These are phyloP conservation scores for Exutisphaerella laricina DNA, from an alignment of 2,329 filamentous ascomycete genomes.

Conservation along the genomic window DNA sequence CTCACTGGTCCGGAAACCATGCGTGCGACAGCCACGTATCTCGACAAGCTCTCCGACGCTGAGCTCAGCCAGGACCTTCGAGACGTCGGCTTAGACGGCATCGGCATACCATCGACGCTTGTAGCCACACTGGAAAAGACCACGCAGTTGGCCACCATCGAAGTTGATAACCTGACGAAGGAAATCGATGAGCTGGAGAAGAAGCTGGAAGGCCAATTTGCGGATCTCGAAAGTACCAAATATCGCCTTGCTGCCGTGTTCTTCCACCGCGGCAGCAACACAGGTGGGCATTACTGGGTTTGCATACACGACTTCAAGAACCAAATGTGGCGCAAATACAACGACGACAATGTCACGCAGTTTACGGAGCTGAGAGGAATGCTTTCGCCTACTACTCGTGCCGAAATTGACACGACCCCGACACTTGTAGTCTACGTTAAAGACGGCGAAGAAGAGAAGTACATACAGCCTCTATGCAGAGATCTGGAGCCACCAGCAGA, in stretches of 20 bases:
- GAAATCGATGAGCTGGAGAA: slow-evolving; percentile 45
- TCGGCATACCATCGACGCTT: slow-evolving; percentile 41
- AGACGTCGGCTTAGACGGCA: slow-evolving; percentile 32
- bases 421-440: slow-evolving; percentile 81
- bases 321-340: slow-evolving; percentile 85
- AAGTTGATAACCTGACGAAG: slow-evolving; percentile 38
- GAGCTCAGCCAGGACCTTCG: slow-evolving; percentile 35
- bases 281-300: slow-evolving; percentile 86
- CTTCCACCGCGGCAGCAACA: slow-evolving; percentile 67
- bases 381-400: too few species aligned
- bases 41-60: slow-evolving; percentile 40
- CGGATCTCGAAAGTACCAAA: slow-evolving; percentile 57
- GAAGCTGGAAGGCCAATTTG: slow-evolving; percentile 55
- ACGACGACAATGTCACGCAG: slow-evolving; percentile 75
- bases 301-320: slow-evolving; percentile 87
- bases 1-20: slow-evolving; percentile 28
- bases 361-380: slow-evolving; percentile 53
- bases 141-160: slow-evolving; percentile 40
- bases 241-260: slow-evolving; percentile 90
- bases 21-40: slow-evolving; percentile 36
- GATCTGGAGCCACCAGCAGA: slow-evolving; percentile 19
- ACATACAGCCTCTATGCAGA: slow-evolving; percentile 46
- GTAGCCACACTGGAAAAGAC: slow-evolving; percentile 42
- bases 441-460: slow-evolving; percentile 55
- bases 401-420: slow-evolving; percentile 70